phyloP scores from a whole-genome alignment of 1,284 basidiomycete genomes.

The Cutaneotrichosporon sp. region DNA sequence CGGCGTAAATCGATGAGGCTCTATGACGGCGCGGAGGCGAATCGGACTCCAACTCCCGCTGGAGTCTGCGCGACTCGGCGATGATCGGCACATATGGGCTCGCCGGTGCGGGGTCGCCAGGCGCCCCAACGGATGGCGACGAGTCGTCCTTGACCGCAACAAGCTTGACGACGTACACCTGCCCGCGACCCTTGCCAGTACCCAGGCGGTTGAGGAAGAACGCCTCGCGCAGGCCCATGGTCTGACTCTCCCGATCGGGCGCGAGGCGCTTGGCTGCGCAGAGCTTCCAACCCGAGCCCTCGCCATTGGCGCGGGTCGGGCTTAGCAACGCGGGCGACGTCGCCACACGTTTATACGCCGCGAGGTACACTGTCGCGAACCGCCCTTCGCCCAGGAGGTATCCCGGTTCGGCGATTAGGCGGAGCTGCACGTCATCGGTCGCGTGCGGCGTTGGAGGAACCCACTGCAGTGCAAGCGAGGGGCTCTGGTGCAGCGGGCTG shows the following conservation, averaged over 20 bases:
- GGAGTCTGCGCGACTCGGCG: neutral
- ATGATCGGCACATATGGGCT: neutral
- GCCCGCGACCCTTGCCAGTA: conserved; percentile 23
- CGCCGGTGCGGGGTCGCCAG: neutral
- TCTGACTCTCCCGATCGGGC: conserved; percentile 54
- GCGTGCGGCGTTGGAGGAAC: conserved; percentile 38
- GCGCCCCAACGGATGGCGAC: neutral
- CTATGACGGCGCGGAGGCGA: conserved; percentile 15
- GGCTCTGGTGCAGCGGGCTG: conserved; percentile 46
- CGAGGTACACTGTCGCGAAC: conserved; percentile 55
- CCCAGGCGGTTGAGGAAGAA: conserved; percentile 54
- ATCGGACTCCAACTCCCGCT: neutral
- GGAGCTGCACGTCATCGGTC: conserved; percentile 39
- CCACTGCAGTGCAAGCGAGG: conserved; percentile 36
- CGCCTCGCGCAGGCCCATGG: conserved; percentile 55
- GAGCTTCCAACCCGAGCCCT: conserved; percentile 42
- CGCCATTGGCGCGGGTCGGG: neutral
- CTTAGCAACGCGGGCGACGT: neutral
- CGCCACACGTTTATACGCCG: conserved; percentile 28
- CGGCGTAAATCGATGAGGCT: conserved; percentile 18
- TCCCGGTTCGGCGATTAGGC: conserved; percentile 39
- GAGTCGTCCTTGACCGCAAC: conserved; percentile 49
- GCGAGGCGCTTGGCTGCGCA: conserved; percentile 55
- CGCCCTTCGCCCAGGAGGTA: conserved; percentile 55
- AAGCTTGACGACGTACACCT: conserved; percentile 43